Evolutionary conservation across 805 yeast species (phyloP).

Genomic region (Wickerhamiella brachini): DNA sequence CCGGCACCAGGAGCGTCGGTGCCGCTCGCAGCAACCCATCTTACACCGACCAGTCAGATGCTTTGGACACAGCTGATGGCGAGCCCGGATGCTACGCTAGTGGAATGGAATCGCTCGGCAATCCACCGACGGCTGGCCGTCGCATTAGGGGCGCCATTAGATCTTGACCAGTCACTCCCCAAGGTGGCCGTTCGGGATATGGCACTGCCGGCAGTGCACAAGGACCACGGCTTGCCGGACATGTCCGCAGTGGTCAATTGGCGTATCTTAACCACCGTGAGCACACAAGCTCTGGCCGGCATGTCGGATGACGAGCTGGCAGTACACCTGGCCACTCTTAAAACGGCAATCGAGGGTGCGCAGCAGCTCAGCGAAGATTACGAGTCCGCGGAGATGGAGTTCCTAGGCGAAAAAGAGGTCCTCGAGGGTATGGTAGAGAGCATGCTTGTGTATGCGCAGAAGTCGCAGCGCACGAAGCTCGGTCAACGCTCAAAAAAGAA

Average conservation of each 20-base stretch:
- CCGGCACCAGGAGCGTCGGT: slow-evolving; percentile 1
- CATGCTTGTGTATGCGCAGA: slow-evolving; percentile 77
- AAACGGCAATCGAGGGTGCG: slow-evolving; percentile 26
- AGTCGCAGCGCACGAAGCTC: slow-evolving; percentile 13
- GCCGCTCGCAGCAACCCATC: background rate
- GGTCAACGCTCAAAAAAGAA: slow-evolving; percentile 6
- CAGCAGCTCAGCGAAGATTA: slow-evolving; percentile 35
- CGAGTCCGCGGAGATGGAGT: slow-evolving; percentile 35
- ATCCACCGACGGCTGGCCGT: slow-evolving; percentile 50
- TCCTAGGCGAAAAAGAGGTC: slow-evolving; percentile 52
- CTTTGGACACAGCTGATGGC: slow-evolving; percentile 36
- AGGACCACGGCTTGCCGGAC: slow-evolving; percentile 8
- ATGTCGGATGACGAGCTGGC: slow-evolving; percentile 28
- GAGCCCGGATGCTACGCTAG: slow-evolving; percentile 37
- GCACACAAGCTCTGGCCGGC: slow-evolving; percentile 25
- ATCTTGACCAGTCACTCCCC: slow-evolving; percentile 43
- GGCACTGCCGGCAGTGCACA: slow-evolving; percentile 8
- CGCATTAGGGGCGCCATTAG: slow-evolving; percentile 59
- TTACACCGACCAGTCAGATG: slow-evolving; percentile 14
- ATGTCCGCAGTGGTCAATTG: slow-evolving; percentile 16
- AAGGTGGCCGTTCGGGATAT: slow-evolving; percentile 12
- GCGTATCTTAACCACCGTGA: slow-evolving; percentile 23
- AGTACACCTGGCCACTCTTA: slow-evolving; percentile 25
- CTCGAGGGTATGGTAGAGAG: slow-evolving; percentile 84
- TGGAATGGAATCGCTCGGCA: slow-evolving; percentile 57